These are phyloP conservation scores for Mycena chlorophos DNA, from an alignment of 768 basidiomycete species.

Conservation along the genomic window DNA sequence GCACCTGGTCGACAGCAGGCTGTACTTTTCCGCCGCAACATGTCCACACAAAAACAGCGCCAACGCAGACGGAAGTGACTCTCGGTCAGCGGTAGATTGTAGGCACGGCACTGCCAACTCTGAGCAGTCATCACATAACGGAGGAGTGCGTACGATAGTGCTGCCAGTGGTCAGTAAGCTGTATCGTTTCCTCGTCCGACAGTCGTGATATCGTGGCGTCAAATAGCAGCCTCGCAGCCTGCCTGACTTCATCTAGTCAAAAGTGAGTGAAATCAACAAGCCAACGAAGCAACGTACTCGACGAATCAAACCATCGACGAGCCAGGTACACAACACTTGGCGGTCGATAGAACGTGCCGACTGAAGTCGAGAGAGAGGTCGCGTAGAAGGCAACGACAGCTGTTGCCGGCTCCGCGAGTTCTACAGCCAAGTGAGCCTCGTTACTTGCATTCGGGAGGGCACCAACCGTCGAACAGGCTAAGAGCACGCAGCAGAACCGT, in stretches of 20 bases:
- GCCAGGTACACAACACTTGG: slow-evolving; percentile 78
- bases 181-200: slow-evolving; percentile 64
- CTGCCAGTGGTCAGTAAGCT: slow-evolving; percentile 63
- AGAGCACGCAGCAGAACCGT: slow-evolving; percentile 68
- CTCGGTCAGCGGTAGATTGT: slow-evolving; percentile 60
- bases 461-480: slow-evolving; percentile 67
- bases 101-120: slow-evolving; percentile 54
- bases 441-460: not conserved
- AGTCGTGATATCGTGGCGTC: slow-evolving; percentile 70
- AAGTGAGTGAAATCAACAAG: slow-evolving; percentile 4
- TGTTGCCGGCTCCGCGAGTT: slow-evolving; percentile 65
- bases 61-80: slow-evolving; percentile 58
- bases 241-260: slow-evolving; percentile 66
- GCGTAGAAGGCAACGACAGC: slow-evolving; percentile 82
- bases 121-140: not conserved
- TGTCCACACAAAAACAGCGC: slow-evolving; percentile 83
- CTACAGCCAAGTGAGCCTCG: slow-evolving; percentile 37
- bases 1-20: slow-evolving; percentile 71
- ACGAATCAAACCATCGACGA: slow-evolving; percentile 71
- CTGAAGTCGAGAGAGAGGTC: slow-evolving; percentile 59
- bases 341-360: slow-evolving; percentile 61
- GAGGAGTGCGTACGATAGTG: slow-evolving; percentile 51
- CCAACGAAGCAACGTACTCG: slow-evolving; percentile 46
- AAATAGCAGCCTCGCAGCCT: slow-evolving; percentile 75
- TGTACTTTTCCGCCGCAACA: slow-evolving; percentile 79